Evolutionary conservation across 2,329 filamentous ascomycete genomes (phyloP).

Genomic region (Cytospora leucostoma): DNA sequence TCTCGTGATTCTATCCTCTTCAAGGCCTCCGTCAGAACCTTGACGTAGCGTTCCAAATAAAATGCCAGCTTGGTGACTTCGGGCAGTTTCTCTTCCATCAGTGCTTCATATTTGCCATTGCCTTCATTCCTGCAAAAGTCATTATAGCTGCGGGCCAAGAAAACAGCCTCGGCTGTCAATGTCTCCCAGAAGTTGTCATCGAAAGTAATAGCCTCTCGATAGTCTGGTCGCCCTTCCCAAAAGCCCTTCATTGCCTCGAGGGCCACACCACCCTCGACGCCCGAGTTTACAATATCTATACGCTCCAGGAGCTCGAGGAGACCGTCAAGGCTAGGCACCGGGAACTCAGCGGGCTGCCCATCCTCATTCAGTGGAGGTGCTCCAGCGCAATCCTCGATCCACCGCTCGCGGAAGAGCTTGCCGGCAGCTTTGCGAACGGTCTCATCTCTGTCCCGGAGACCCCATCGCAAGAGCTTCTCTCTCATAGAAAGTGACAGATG

Average conservation of each 20-base stretch:
- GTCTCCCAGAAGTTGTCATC: slow-evolving; percentile 79
- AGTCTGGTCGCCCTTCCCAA: slow-evolving; percentile 89
- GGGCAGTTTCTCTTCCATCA: slow-evolving; percentile 90
- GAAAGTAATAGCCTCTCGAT: slow-evolving; percentile 71
- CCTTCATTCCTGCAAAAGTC: slow-evolving; percentile 81
- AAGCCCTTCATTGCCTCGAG: slow-evolving; percentile 94
- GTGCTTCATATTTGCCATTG: slow-evolving; percentile 70
- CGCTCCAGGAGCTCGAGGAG: slow-evolving; percentile 89
- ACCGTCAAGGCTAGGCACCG: slow-evolving; percentile 74
- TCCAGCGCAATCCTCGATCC: slow-evolving; percentile 93
- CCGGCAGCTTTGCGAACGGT: slow-evolving; percentile 90
- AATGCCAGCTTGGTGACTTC: slow-evolving; percentile 91
- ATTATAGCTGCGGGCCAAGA: slow-evolving; percentile 90
- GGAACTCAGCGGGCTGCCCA: slow-evolving; percentile 56
- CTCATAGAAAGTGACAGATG: slow-evolving; percentile 91
- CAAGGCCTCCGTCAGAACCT: slow-evolving; percentile 65
- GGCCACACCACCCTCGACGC: slow-evolving; percentile 85
- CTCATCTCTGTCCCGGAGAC: slow-evolving; percentile 89
- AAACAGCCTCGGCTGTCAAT: slow-evolving; percentile 80
- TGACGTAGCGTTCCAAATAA: slow-evolving; percentile 79
- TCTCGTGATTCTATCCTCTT: slow-evolving; percentile 56
- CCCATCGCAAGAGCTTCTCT: slow-evolving; percentile 94
- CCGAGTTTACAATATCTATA: slow-evolving; percentile 89
- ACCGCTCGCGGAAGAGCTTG: slow-evolving; percentile 88
- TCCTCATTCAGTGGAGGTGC: slow-evolving; percentile 60